Percentiles rank a stretch among this genome's conserved stretches.
Conservation (phyloP, 148 eudicot species). For the Salicornia ramosissima region DNA sequence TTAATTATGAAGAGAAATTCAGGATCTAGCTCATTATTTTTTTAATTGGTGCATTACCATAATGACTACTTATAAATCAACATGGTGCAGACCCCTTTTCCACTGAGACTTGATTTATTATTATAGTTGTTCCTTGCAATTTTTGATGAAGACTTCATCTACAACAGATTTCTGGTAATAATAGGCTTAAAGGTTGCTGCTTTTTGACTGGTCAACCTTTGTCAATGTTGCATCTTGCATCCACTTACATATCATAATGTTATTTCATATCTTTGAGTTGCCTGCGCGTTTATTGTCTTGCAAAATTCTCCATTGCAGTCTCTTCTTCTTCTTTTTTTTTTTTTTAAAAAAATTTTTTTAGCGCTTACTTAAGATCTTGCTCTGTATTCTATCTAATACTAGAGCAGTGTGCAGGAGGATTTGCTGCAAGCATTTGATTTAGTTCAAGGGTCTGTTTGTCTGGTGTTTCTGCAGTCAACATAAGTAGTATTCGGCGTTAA, state of each 20-base stretch:
- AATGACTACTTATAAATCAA: conserved; percentile 3
- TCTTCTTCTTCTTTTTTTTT: background rate
- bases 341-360: background rate
- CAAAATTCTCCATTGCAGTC: background rate
- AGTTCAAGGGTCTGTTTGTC: conserved; percentile 4
- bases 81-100: conserved; percentile 13
- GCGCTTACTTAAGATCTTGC: background rate
- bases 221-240: background rate
- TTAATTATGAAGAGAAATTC: background rate
- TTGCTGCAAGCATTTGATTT: background rate
- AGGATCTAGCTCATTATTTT: conserved; percentile 13
- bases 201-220: conserved; percentile 13
- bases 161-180: background rate
- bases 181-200: background rate
- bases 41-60: conserved; percentile 1
- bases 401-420: conserved; percentile 7
- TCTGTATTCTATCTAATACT: background rate
- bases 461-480: background rate
- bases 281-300: background rate
- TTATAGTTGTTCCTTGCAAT: background rate
- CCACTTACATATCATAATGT: conserved; percentile 1
- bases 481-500: background rate
- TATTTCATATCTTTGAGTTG: background rate
- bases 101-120: background rate
- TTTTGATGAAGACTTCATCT: background rate